Conservation (phyloP, 768 basidiomycete genomes). For the Tephrocybe sp. region DNA sequence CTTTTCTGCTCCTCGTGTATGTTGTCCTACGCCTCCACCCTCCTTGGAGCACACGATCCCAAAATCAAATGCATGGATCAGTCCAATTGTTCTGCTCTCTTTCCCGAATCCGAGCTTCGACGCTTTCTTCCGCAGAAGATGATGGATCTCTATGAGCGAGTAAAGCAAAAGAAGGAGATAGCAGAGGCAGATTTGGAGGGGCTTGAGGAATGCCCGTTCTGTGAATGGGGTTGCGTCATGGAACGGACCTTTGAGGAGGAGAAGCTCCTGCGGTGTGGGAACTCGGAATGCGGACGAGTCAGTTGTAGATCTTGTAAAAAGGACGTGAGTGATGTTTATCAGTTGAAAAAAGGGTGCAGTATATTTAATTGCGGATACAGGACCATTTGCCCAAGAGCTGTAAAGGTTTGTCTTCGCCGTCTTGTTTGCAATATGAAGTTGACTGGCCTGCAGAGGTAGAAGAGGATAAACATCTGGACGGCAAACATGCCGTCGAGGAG, state of each 20-base stretch:
- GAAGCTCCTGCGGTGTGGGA: slow-evolving; percentile 56
- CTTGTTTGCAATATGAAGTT: background rate
- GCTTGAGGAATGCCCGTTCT: slow-evolving; percentile 88
- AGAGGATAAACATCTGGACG: slow-evolving; percentile 71
- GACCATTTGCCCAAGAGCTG: slow-evolving; percentile 84
- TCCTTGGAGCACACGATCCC: slow-evolving; percentile 61
- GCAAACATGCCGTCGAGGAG: slow-evolving; percentile 80
- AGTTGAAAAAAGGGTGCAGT: too few species aligned
- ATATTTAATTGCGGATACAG: slow-evolving; percentile 29
- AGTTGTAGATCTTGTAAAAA: slow-evolving; percentile 82
- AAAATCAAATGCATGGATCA: slow-evolving; percentile 81
- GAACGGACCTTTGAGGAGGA: slow-evolving; percentile 52
- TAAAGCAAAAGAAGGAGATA: slow-evolving; percentile 77
- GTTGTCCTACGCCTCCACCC: slow-evolving; percentile 60
- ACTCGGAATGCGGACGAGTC: slow-evolving; percentile 66
- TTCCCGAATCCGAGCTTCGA: slow-evolving; percentile 65
- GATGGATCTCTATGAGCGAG: slow-evolving; percentile 65
- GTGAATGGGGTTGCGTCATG: slow-evolving; percentile 82
- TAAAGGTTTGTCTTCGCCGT: slow-evolving; percentile 45
- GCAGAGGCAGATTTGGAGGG: slow-evolving; percentile 74
- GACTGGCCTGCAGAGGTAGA: slow-evolving; percentile 54
- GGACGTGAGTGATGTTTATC: slow-evolving; percentile 36
- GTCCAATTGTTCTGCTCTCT: slow-evolving; percentile 64
- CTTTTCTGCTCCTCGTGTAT: slow-evolving; percentile 81
- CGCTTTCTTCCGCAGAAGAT: slow-evolving; percentile 69